phyloP scores from a whole-genome alignment of 768 basidiomycete species.

The Pulveroboletus ravenelii region DNA sequence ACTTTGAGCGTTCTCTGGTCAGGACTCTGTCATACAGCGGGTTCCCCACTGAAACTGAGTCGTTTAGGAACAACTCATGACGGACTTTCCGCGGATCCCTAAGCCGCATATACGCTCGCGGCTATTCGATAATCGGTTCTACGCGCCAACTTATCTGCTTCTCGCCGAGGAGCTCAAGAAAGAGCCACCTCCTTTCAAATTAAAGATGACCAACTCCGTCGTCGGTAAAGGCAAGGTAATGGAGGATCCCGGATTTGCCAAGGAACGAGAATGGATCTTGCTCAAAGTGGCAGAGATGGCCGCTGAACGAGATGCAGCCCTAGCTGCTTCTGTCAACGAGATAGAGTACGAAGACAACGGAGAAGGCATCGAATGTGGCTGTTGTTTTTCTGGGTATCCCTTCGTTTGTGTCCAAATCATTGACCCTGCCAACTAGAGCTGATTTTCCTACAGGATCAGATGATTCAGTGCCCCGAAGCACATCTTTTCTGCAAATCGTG shows the following conservation, averaged over 20 bases:
- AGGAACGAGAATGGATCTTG: conserved; percentile 46
- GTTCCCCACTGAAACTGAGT: not conserved
- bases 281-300: conserved; percentile 30
- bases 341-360: conserved; percentile 45
- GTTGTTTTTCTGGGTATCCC: conserved; percentile 71
- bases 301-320: conserved; percentile 23
- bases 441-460: conserved; percentile 51
- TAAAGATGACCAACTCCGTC: conserved; percentile 32
- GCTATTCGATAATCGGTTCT: conserved; percentile 42
- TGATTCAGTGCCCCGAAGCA: conserved; percentile 86
- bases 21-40: not conserved
- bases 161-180: conserved; percentile 37
- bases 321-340: conserved; percentile 32
- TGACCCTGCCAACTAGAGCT: not conserved
- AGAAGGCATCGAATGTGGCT: conserved; percentile 79
- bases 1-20: conserved; percentile 52
- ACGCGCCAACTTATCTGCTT: conserved; percentile 60
- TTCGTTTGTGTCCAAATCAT: conserved; percentile 48
- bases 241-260: conserved; percentile 42
- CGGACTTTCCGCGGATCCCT: conserved; percentile 56
- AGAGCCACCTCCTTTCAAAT: conserved; percentile 33
- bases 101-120: conserved; percentile 47
- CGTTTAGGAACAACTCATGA: conserved; percentile 46
- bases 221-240: conserved; percentile 38
- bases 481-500: conserved; percentile 83